Evolutionary conservation across 108 stramenopile genomes (phyloP).

Genomic region (Fragilariopsis cylindrus): DNA sequence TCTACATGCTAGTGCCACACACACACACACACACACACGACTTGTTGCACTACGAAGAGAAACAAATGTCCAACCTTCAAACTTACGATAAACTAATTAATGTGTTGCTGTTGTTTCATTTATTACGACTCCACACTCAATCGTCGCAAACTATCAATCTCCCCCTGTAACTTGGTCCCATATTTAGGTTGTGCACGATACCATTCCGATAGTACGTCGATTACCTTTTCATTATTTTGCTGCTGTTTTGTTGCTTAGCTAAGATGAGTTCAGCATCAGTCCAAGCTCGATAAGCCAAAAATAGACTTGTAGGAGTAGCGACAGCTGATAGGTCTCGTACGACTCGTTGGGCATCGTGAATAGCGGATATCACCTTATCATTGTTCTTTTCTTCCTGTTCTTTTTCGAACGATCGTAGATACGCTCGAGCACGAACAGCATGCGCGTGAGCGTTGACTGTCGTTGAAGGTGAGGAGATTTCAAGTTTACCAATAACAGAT

Average conservation of each 20-base stretch:
- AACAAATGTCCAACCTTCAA: neutral
- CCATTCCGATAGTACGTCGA: slow-evolving; percentile 27
- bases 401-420: neutral
- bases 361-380: neutral
- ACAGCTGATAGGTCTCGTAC: slow-evolving; percentile 9
- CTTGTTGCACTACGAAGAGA: too few relatives aligned
- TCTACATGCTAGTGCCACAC: too few relatives aligned
- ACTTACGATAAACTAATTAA: neutral
- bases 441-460: slow-evolving; percentile 37
- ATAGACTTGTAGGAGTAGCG: slow-evolving; percentile 15
- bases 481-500: slow-evolving; percentile 34
- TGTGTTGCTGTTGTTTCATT: neutral
- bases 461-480: neutral
- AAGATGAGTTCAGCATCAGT: slow-evolving; percentile 30
- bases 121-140: neutral
- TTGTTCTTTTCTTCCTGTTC: neutral
- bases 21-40: too few relatives aligned
- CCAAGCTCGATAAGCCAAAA: slow-evolving; percentile 28
- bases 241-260: neutral
- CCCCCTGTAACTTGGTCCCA: slow-evolving; percentile 26
- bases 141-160: slow-evolving; percentile 17
- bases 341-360: slow-evolving; percentile 18
- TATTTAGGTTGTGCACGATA: slow-evolving; percentile 18
- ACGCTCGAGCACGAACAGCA: slow-evolving; percentile 22
- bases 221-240: neutral